Evolutionary conservation across 345 rosid species (phyloP).

Genomic region (Physaria fendleri): DNA sequence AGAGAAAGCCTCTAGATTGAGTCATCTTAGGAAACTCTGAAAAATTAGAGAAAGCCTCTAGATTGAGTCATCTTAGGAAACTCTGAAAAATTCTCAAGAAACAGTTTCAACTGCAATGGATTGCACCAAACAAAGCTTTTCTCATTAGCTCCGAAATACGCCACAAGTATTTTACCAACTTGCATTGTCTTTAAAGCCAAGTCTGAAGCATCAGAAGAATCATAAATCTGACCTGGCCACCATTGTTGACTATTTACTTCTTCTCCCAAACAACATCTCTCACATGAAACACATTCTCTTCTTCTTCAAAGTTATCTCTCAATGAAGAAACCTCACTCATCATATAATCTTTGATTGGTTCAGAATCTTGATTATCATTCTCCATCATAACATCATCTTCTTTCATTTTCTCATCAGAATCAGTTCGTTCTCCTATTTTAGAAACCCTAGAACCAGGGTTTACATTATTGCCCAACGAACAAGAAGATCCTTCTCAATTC

Average conservation of each 20-base stretch:
- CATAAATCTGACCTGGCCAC: slow-evolving; percentile 90
- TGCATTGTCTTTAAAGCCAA: slow-evolving; percentile 46
- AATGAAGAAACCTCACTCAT: slow-evolving; percentile 59
- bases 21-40: slow-evolving; percentile 55
- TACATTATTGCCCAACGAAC: slow-evolving; percentile 3
- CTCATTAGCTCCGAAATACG: slow-evolving; percentile 61
- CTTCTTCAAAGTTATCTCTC: no score
- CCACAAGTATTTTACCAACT: slow-evolving; percentile 57
- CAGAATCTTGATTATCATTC: slow-evolving; percentile 11
- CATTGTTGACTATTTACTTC: slow-evolving; percentile 67
- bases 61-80: slow-evolving; percentile 49
- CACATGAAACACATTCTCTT: slow-evolving; percentile 37
- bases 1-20: slow-evolving; percentile 38
- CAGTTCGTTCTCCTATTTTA: slow-evolving; percentile 27
- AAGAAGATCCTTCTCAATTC: neutral
- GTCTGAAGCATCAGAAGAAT: slow-evolving; percentile 60
- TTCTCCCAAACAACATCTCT: slow-evolving; percentile 80
- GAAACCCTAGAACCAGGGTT: slow-evolving; percentile 33
- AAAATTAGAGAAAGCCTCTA: slow-evolving; percentile 36
- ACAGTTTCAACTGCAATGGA: slow-evolving; percentile 65
- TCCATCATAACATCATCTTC: slow-evolving; percentile 2
- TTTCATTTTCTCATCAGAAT: neutral
- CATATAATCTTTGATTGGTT: slow-evolving; percentile 40
- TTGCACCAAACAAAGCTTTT: slow-evolving; percentile 77
- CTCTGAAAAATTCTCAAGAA: slow-evolving; percentile 57